Evolutionary conservation across 2,329 filamentous ascomycete species (phyloP), one percentile per base, ranked within the genome.

Genomic region (Mariannaea sp.): DNA sequence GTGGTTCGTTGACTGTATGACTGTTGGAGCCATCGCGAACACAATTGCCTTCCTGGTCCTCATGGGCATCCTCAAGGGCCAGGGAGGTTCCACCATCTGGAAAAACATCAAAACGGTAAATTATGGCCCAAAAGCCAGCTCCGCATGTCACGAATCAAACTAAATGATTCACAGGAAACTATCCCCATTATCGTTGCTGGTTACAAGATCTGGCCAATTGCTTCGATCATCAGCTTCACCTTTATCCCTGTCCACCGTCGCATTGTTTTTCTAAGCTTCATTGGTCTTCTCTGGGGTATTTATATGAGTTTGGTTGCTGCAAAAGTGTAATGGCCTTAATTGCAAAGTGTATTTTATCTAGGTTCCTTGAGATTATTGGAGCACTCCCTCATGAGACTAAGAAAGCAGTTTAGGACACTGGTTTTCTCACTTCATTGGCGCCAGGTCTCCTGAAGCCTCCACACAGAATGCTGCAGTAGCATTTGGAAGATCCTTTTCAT

Each of bases 131-230:
- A n/a, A n/a, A n/a, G n/a, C n/a, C n/a, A n/a, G n/a, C n/a, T n/a
- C n/a, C n/a, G n/a, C n/a, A n/a, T n/a, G n/a, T n/a, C n/a, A n/a
- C n/a, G n/a, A n/a, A n/a, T n/a, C n/a, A n/a, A n/a, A n/a, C n/a
- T n/a, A n/a, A n/a, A n/a, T n/a, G n/a, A n/a, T n/a, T n/a, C n/a
- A 0, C 24, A 75, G 71, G 70, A 79, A 69, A 79, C 77, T 1
- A 70, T 78, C 6, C 75, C 76, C 5, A 72, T 81, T 33, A 78
- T 79, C 9, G 65, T 79, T 9, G 76, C 76, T 3, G 77, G 77
- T 2, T 79, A 79, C 62, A 80, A 79, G 62, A 76, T 81, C 32
- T 81, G 78, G 78, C 78, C 78, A 0, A 69, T 79, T 40, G 78
- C 77, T 1, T 79, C 77, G 30, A 73, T 81, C 52, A 70, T 81